A percentile compares a stretch with the other conserved stretches of the same genome.
phyloP scores from a whole-genome alignment of 768 basidiomycete genomes.

The Podaxis sp. region DNA sequence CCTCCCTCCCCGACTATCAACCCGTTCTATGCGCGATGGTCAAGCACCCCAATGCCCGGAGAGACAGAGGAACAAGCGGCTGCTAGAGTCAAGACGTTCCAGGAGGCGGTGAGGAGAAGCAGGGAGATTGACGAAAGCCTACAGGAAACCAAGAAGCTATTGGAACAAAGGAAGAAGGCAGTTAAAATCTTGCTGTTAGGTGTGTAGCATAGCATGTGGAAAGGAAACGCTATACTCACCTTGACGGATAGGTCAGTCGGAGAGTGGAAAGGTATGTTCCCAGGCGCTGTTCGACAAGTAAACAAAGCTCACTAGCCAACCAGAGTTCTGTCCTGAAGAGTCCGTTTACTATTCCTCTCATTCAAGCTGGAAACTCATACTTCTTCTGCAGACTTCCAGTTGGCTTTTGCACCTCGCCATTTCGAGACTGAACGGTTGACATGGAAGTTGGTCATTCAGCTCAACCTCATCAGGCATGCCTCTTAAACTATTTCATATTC shows the following conservation, averaged over 20 bases:
- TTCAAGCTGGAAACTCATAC: constrained; percentile 3
- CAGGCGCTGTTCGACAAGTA: not conserved
- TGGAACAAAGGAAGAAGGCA: constrained; percentile 50
- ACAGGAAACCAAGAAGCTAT: constrained; percentile 40
- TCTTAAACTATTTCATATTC: not conserved
- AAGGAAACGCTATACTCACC: not conserved
- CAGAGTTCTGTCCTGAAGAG: constrained; percentile 54
- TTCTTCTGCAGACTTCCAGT: constrained; percentile 55
- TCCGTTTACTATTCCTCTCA: constrained; percentile 20
- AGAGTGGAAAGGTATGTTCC: constrained; percentile 50
- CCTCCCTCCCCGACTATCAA: constrained; percentile 22
- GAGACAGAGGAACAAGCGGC: constrained; percentile 36
- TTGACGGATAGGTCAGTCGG: constrained; percentile 48
- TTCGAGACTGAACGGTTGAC: constrained; percentile 57
- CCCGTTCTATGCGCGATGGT: constrained; percentile 28
- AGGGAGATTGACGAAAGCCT: constrained; percentile 50
- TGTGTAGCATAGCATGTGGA: constrained; percentile 22
- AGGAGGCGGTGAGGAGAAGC: constrained; percentile 44
- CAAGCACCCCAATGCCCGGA: constrained; percentile 26
- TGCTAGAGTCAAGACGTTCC: constrained; percentile 31
- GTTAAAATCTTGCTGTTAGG: constrained; percentile 59
- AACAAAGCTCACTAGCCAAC: not conserved
- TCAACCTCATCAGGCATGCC: constrained; percentile 63
- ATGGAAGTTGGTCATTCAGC: constrained; percentile 67
- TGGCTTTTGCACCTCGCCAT: constrained; percentile 61